Conservation (phyloP, 2,329 filamentous ascomycete species). For the Cordyceps cicadae region DNA sequence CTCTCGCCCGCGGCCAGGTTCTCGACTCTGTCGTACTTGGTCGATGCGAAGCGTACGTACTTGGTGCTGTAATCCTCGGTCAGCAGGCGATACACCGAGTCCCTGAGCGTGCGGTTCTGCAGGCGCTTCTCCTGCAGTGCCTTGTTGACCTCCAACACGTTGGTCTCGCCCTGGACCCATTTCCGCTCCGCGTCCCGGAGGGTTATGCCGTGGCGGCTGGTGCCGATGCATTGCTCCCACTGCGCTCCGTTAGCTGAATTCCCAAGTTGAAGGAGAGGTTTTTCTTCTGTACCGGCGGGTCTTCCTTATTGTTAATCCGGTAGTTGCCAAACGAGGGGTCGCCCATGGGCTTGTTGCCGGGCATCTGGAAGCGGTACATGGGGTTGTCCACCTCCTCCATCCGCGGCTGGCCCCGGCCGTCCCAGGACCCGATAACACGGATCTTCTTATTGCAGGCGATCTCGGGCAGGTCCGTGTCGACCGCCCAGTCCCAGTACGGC, state of each 20-base stretch:
- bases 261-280: no score
- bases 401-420: conserved; percentile 10
- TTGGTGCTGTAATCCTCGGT: conserved; percentile 19
- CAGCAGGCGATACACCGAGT: conserved; percentile 19
- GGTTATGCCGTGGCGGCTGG: neutral
- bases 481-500: conserved; percentile 29
- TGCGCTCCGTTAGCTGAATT: no score
- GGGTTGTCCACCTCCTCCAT: conserved; percentile 7
- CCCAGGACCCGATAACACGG: conserved; percentile 11
- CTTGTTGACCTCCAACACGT: neutral
- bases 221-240: neutral
- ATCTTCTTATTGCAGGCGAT: conserved; percentile 14
- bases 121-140: no score
- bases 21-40: neutral
- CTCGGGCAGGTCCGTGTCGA: neutral
- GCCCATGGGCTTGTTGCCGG: conserved; percentile 12
- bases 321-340: neutral
- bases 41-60: conserved; percentile 14
- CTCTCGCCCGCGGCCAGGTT: neutral
- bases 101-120: conserved; percentile 13
- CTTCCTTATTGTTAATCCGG: neutral
- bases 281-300: neutral
- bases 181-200: no score
- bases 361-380: conserved; percentile 16
- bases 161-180: neutral